A percentile compares a stretch with the other conserved stretches of the same genome.
Evolutionary conservation across 2,329 filamentous ascomycete genomes (phyloP).

Genomic region (Tolypocladium pustulatum): DNA sequence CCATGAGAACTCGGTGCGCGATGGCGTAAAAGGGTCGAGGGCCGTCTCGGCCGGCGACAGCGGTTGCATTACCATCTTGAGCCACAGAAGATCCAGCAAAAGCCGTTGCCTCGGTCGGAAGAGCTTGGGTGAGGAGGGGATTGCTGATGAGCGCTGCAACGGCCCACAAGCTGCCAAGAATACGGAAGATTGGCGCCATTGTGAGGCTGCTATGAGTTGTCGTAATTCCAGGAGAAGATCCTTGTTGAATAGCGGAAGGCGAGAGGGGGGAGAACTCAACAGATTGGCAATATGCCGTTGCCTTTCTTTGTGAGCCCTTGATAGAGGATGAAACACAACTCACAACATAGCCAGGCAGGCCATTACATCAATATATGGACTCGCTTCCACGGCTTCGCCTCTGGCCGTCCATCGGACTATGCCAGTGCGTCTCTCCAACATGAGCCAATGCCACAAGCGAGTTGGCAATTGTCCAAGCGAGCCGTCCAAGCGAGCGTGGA

Average conservation of each 20-base stretch:
- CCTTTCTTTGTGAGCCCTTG: neutral
- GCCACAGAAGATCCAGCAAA: neutral
- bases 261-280: neutral
- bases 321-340: neutral
- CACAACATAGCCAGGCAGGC: neutral
- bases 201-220: neutral
- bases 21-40: conserved; percentile 5
- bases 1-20: conserved; percentile 1
- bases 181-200: neutral
- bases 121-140: neutral
- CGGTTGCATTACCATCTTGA: neutral
- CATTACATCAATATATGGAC: neutral
- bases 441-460: no score
- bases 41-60: neutral
- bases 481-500: neutral
- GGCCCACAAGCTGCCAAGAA: neutral
- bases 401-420: neutral
- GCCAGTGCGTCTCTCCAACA: neutral
- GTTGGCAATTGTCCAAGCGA: neutral
- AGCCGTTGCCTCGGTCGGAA: neutral
- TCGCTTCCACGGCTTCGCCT: neutral
- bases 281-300: neutral
- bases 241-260: neutral
- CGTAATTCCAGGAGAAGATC: neutral
- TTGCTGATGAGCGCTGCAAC: neutral